These are phyloP conservation scores for Oemleria cerasiformis DNA, from an alignment of 306 rosid species.

Conservation along the genomic window DNA sequence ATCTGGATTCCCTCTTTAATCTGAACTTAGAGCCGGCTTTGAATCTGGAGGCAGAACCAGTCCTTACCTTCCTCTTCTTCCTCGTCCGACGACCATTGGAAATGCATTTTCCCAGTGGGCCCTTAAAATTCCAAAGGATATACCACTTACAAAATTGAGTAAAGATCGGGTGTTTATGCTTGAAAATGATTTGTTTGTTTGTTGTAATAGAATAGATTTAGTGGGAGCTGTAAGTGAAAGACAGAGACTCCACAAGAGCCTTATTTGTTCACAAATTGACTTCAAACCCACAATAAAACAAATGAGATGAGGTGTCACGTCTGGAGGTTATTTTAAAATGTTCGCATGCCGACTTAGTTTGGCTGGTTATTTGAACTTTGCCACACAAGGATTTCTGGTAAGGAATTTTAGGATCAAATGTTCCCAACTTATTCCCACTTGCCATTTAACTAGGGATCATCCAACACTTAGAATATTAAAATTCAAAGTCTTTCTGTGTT, in stretches of 20 bases:
- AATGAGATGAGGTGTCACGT: slow-evolving; percentile 12
- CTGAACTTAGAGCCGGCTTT: too few relatives aligned
- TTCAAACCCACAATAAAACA: not conserved
- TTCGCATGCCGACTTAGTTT: not conserved
- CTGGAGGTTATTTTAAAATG: not conserved
- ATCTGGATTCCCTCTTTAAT: too few relatives aligned
- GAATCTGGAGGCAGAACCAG: too few relatives aligned
- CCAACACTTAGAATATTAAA: not conserved
- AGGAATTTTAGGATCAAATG: not conserved
- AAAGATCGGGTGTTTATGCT: too few relatives aligned
- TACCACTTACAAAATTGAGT: not conserved
- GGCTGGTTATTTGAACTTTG: slow-evolving; percentile 1
- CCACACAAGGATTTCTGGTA: not conserved
- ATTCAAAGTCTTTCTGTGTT: too few relatives aligned
- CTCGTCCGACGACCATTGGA: too few relatives aligned
- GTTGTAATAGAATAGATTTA: not conserved
- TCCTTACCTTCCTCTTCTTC: too few relatives aligned
- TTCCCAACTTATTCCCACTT: not conserved
- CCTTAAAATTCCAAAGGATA: not conserved
- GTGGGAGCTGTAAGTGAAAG: not conserved
- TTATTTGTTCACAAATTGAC: not conserved
- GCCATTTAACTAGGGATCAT: not conserved
- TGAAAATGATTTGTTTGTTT: too few relatives aligned
- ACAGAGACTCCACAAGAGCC: not conserved
- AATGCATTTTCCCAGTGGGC: too few relatives aligned